These are phyloP conservation scores for Trifolium subterraneum DNA, from an alignment of 306 rosid species.

Conservation along the genomic window DNA sequence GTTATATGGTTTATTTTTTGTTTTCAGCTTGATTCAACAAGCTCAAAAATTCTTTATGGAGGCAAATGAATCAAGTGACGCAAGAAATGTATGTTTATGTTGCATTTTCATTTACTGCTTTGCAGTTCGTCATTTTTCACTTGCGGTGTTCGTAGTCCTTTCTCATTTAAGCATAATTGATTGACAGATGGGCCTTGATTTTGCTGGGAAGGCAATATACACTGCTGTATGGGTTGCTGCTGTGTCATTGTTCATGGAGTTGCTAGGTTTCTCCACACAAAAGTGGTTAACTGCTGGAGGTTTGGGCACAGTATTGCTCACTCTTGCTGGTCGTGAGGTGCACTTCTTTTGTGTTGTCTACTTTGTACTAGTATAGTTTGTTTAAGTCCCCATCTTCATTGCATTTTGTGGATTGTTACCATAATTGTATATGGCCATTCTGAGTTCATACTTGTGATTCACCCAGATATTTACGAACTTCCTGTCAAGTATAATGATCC, in stretches of 20 bases:
- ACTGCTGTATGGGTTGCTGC: constrained; percentile 99
- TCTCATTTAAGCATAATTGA: constrained; percentile 35
- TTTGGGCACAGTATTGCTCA: constrained; percentile 94
- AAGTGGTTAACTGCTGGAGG: constrained; percentile 99
- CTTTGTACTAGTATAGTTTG: background rate
- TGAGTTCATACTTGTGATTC: constrained; percentile 46
- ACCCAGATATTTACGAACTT: constrained; percentile 95
- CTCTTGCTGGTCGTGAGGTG: constrained; percentile 99
- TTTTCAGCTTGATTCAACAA: constrained; percentile 91
- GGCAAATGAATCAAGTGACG: constrained; percentile 73
- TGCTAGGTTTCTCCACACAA: constrained; percentile 97
- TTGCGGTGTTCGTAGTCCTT: constrained; percentile 20
- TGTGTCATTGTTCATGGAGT: constrained; percentile 91
- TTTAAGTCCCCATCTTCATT: constrained; percentile 32
- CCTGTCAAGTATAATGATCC: constrained; percentile 97
- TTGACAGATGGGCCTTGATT: constrained; percentile 87
- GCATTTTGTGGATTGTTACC: constrained; percentile 16
- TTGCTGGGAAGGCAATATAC: constrained; percentile 93
- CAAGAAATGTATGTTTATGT: constrained; percentile 82
- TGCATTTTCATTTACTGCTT: constrained; percentile 39
- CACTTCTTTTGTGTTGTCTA: constrained; percentile 41
- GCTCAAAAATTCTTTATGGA: constrained; percentile 77
- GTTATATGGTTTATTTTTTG: constrained; percentile 39
- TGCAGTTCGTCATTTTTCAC: constrained; percentile 28
- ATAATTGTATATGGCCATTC: constrained; percentile 39